These are phyloP conservation scores for Colletotrichum tofieldiae DNA, from an alignment of 2,329 filamentous ascomycete genomes.

Conservation along the genomic window DNA sequence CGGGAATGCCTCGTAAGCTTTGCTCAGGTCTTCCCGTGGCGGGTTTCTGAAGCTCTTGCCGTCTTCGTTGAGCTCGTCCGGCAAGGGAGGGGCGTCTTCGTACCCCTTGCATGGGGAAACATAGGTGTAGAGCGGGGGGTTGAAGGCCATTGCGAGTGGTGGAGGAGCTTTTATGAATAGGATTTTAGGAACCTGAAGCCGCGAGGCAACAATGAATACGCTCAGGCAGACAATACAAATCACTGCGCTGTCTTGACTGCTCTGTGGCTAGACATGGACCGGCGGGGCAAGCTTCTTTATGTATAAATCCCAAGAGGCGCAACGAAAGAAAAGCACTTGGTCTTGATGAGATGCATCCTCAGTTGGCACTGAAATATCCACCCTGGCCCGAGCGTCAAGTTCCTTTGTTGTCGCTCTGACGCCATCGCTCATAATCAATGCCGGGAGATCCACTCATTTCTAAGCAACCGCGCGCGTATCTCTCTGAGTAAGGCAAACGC, in stretches of 20 bases:
- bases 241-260: neutral
- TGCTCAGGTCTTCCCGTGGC: conserved; percentile 71
- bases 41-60: conserved; percentile 85
- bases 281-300: neutral
- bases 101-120: conserved; percentile 73
- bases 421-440: neutral
- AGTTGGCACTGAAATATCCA: neutral
- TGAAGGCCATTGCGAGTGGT: conserved; percentile 42
- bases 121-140: conserved; percentile 62
- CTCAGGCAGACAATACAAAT: neutral
- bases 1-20: conserved; percentile 79
- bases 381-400: neutral
- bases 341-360: neutral
- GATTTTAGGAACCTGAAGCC: too few species aligned
- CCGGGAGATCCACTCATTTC: conserved; percentile 9
- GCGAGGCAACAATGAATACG: neutral
- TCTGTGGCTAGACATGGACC: neutral
- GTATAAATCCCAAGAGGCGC: neutral
- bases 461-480: conserved; percentile 39
- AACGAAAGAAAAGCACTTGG: neutral
- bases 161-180: too few species aligned
- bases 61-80: conserved; percentile 75
- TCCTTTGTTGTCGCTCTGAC: neutral
- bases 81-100: conserved; percentile 68
- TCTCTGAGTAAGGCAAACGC: neutral